Evolutionary conservation across 371 early-diverging fungal genomes (phyloP).

Genomic region (Cokeromyces recurvatus): DNA sequence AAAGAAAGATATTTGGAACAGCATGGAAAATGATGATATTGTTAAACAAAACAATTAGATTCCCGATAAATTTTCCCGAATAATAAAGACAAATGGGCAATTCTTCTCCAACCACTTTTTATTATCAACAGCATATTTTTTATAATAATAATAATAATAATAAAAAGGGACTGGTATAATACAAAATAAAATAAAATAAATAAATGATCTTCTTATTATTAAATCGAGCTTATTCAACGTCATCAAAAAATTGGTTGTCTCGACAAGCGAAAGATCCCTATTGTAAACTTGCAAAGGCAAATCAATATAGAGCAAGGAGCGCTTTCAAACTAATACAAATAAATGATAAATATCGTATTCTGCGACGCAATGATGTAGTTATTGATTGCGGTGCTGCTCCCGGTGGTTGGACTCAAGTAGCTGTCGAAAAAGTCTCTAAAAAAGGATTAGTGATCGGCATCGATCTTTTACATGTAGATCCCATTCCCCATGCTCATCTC

Average conservation of each 20-base stretch:
- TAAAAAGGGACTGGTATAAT: too few relatives aligned
- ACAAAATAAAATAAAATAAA: too few relatives aligned
- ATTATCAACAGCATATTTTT: too few relatives aligned
- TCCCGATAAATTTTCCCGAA: too few relatives aligned
- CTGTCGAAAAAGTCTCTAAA: constrained; percentile 32
- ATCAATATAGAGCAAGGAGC: constrained; percentile 81
- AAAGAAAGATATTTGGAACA: too few relatives aligned
- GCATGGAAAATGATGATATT: too few relatives aligned
- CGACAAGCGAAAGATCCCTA: constrained; percentile 73
- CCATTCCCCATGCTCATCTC: constrained; percentile 59
- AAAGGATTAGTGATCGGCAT: constrained; percentile 56
- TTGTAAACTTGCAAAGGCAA: constrained; percentile 59
- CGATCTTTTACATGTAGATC: constrained; percentile 70
- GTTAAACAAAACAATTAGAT: too few relatives aligned
- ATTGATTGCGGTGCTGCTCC: constrained; percentile 91
- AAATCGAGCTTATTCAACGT: constrained; percentile 32
- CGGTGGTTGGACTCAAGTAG: constrained; percentile 94
- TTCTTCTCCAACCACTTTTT: too few relatives aligned
- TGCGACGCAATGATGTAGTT: constrained; percentile 52
- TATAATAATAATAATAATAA: too few relatives aligned
- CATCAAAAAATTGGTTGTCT: constrained; percentile 62
- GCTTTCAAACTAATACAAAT: constrained; percentile 87
- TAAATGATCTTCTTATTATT: too few relatives aligned
- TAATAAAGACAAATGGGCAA: too few relatives aligned
- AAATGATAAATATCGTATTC: constrained; percentile 65